These are phyloP conservation scores for Metroxylon sagu DNA, from an alignment of 176 grass and related monocot genomes.

Conservation along the genomic window DNA sequence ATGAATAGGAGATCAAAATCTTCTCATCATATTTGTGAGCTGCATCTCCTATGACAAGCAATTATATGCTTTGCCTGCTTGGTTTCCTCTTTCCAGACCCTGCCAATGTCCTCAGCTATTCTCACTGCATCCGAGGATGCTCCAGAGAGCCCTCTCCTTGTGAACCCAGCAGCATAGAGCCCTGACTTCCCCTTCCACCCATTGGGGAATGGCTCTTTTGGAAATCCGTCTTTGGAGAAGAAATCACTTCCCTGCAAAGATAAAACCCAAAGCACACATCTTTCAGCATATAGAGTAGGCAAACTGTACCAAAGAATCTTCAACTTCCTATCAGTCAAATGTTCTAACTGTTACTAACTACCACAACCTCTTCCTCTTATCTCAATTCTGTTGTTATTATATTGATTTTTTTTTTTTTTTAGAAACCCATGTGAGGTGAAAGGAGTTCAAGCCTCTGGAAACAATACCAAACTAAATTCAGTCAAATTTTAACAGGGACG, in stretches of 20 bases:
- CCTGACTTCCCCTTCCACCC: slow-evolving; percentile 33
- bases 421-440: too few species aligned
- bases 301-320: too few species aligned
- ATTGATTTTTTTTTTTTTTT: too few species aligned
- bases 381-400: too few species aligned
- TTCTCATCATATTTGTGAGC: slow-evolving; percentile 23
- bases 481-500: too few species aligned
- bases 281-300: too few species aligned
- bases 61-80: slow-evolving; percentile 19
- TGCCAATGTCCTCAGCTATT: slow-evolving; percentile 31
- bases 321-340: too few species aligned
- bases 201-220: slow-evolving; percentile 26
- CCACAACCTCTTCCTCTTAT: too few species aligned
- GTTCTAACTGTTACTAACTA: too few species aligned
- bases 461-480: too few species aligned
- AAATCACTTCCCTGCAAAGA: slow-evolving; percentile 24
- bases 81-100: slow-evolving; percentile 31
- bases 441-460: too few species aligned
- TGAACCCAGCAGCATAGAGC: slow-evolving; percentile 39
- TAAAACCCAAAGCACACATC: not conserved
- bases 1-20: not conserved
- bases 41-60: slow-evolving; percentile 24
- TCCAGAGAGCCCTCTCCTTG: slow-evolving; percentile 38
- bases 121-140: slow-evolving; percentile 19
- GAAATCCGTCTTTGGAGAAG: slow-evolving; percentile 29